Conservation (phyloP, 2,329 filamentous ascomycete genomes). For the Venturia oleaginea region DNA sequence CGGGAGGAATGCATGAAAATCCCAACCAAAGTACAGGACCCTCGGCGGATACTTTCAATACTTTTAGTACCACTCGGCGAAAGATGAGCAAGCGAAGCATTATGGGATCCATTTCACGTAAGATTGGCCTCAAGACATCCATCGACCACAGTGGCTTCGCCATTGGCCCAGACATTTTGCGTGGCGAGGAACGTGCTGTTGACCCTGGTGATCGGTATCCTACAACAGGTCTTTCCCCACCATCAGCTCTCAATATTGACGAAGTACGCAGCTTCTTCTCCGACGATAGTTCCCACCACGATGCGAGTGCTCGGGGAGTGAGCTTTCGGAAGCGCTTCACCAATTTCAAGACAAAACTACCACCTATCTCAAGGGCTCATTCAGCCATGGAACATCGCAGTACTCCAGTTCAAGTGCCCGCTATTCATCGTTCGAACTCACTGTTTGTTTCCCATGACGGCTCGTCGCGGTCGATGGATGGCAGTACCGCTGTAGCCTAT, state of each 20-base stretch:
- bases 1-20: background rate
- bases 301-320: constrained; percentile 18
- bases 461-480: background rate
- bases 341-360: constrained; percentile 19
- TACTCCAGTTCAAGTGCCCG: background rate
- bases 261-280: constrained; percentile 36
- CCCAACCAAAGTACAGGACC: background rate
- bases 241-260: constrained; percentile 30
- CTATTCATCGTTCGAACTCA: constrained; percentile 8
- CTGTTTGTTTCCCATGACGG: background rate
- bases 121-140: constrained; percentile 12
- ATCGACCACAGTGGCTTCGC: constrained; percentile 14
- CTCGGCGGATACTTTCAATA: constrained; percentile 11
- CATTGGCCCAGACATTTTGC: constrained; percentile 19
- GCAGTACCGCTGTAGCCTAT: constrained; percentile 14
- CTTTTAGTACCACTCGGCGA: constrained; percentile 11
- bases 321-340: constrained; percentile 29
- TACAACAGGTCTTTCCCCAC: constrained; percentile 36
- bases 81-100: constrained; percentile 15
- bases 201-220: constrained; percentile 41
- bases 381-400: constrained; percentile 15
- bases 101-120: constrained; percentile 16
- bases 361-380: constrained; percentile 15
- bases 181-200: constrained; percentile 23
- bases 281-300: constrained; percentile 27